Percentiles rank a stretch among this genome's conserved stretches.
Evolutionary conservation across 2,329 filamentous ascomycete species (phyloP).

Genomic region (Alternaria ventricosa): DNA sequence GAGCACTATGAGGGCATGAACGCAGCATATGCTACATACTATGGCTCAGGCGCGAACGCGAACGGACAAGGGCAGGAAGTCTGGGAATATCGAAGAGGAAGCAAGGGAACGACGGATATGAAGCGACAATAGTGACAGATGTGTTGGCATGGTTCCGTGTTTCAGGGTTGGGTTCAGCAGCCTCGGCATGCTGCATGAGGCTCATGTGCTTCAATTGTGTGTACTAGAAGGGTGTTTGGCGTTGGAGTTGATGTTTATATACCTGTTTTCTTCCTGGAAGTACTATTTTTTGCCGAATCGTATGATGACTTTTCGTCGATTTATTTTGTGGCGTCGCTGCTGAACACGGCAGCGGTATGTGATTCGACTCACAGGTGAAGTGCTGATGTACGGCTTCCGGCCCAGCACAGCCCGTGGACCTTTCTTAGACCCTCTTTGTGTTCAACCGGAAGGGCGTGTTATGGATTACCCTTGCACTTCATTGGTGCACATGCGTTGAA

Average conservation of each 20-base stretch:
- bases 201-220: neutral
- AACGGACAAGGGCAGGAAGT: slow-evolving; percentile 9
- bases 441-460: neutral
- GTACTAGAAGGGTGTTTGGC: neutral
- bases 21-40: slow-evolving; percentile 27
- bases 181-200: neutral
- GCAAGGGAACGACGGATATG: neutral
- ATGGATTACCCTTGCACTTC: neutral
- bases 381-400: neutral
- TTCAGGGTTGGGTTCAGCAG: neutral
- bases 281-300: neutral
- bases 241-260: neutral
- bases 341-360: neutral
- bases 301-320: neutral
- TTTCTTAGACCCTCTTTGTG: neutral
- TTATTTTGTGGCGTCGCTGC: neutral
- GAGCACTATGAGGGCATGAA: slow-evolving; percentile 34
- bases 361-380: neutral
- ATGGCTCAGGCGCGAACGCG: slow-evolving; percentile 18
- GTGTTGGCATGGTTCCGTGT: neutral
- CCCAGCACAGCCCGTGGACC: neutral
- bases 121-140: neutral
- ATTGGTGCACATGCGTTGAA: neutral
- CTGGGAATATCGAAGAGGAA: slow-evolving; percentile 26
- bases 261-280: neutral